Percentiles rank a stretch among this genome's conserved stretches.
These are phyloP conservation scores for Lupinus albus DNA, from an alignment of 306 rosid species.

Conservation along the genomic window DNA sequence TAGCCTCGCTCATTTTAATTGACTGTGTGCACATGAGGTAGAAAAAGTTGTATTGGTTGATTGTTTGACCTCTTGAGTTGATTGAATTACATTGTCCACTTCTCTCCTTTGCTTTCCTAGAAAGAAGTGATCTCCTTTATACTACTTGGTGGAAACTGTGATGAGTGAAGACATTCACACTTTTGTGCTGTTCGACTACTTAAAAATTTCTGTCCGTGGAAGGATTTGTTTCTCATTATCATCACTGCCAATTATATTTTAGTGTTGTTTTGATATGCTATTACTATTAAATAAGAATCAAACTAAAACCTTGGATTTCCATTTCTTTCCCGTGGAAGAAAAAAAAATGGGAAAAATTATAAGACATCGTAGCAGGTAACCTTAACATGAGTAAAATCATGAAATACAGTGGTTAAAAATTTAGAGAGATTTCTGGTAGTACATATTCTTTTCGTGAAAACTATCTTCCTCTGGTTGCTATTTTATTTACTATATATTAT, in stretches of 20 bases:
- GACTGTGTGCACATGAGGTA: neutral
- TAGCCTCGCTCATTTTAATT: constrained; percentile 4
- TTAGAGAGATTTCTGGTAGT: neutral
- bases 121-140: constrained; percentile 19
- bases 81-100: constrained; percentile 5
- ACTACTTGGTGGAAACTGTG: constrained; percentile 30
- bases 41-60: constrained; percentile 4
- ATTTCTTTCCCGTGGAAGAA: constrained; percentile 29
- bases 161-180: constrained; percentile 16
- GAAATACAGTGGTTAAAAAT: constrained; percentile 3
- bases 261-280: constrained; percentile 4
- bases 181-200: constrained; percentile 19
- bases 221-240: constrained; percentile 9
- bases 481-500: constrained; percentile 36
- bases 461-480: constrained; percentile 25
- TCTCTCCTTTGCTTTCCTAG: constrained; percentile 24
- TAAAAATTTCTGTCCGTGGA: constrained; percentile 18
- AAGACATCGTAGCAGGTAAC: constrained; percentile 1
- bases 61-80: constrained; percentile 28
- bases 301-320: constrained; percentile 23
- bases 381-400: constrained; percentile 17
- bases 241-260: constrained; percentile 16
- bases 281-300: neutral
- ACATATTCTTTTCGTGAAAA: constrained; percentile 25
- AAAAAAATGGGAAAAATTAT: constrained; percentile 14